phyloP scores from a whole-genome alignment of 2,329 filamentous ascomycete genomes.

The Aspergillus costaricaensis region DNA sequence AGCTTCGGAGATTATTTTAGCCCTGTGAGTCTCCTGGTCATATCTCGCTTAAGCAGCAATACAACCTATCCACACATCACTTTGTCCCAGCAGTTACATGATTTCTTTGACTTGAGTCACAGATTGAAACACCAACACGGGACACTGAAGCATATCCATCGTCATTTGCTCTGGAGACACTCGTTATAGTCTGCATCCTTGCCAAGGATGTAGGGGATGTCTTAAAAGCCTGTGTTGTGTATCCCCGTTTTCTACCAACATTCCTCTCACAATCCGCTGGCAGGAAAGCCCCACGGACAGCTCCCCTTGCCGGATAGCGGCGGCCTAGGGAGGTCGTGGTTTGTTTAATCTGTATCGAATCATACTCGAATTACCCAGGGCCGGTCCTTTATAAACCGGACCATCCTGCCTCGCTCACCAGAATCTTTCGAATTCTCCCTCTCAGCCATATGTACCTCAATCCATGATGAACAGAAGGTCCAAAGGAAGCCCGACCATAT shows the following conservation, averaged over 20 bases:
- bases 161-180: background rate
- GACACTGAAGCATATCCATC: background rate
- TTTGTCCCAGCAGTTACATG: too few species aligned
- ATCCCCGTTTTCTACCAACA: background rate
- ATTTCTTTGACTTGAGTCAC: background rate
- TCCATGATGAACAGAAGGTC: too few species aligned
- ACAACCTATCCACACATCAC: background rate
- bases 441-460: too few species aligned
- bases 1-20: background rate
- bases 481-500: too few species aligned
- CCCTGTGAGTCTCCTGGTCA: background rate
- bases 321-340: too few species aligned
- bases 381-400: too few species aligned
- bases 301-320: background rate
- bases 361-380: too few species aligned
- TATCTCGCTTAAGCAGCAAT: background rate
- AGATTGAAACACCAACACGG: background rate
- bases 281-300: background rate
- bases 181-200: background rate
- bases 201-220: background rate
- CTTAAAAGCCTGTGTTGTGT: background rate
- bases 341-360: too few species aligned
- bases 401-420: too few species aligned
- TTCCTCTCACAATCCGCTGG: background rate
- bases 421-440: too few species aligned